A percentile compares a stretch with the other conserved stretches of the same genome.
phyloP scores from a whole-genome alignment of 805 yeast genomes.

The Yarrowia alimentaria region DNA sequence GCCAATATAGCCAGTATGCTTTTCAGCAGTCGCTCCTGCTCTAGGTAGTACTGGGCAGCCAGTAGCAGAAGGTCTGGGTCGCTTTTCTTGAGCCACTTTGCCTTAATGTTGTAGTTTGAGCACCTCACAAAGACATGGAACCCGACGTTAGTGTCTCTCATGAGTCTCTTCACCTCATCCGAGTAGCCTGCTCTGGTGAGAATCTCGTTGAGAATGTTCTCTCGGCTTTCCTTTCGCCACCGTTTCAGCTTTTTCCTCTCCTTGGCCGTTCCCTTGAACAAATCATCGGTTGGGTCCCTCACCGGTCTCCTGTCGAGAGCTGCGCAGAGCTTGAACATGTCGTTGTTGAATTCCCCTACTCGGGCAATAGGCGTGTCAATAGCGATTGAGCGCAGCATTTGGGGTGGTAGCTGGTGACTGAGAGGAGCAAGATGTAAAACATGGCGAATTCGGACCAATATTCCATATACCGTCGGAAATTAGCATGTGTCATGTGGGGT shows the following conservation, averaged over 20 bases:
- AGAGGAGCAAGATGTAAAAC: too few relatives aligned
- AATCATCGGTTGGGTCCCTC: too few relatives aligned
- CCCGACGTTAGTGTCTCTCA: slow-evolving; percentile 9
- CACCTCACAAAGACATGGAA: slow-evolving; percentile 15
- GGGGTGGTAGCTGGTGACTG: too few relatives aligned
- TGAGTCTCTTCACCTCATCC: slow-evolving; percentile 9
- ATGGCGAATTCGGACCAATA: too few relatives aligned
- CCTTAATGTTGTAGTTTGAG: slow-evolving; percentile 5
- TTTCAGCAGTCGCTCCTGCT: slow-evolving; percentile 14
- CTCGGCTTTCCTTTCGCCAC: slow-evolving; percentile 6
- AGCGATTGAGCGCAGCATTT: too few relatives aligned
- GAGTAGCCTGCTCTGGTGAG: not conserved
- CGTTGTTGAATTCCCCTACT: too few relatives aligned
- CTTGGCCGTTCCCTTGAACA: slow-evolving; percentile 17
- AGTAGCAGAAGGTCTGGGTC: slow-evolving; percentile 6
- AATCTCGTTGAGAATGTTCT: slow-evolving; percentile 1
- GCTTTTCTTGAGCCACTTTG: slow-evolving; percentile 4
- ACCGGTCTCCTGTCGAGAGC: too few relatives aligned
- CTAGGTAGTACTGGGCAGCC: slow-evolving; percentile 8
- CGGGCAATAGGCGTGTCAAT: too few relatives aligned
- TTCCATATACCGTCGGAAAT: too few relatives aligned
- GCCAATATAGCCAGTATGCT: not conserved
- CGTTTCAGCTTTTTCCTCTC: slow-evolving; percentile 5
- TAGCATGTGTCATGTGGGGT: too few relatives aligned
- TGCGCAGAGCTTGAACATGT: too few relatives aligned